These are phyloP conservation scores for Diaporthe ilicicola DNA, from an alignment of 2,329 filamentous ascomycete genomes.

Conservation along the genomic window DNA sequence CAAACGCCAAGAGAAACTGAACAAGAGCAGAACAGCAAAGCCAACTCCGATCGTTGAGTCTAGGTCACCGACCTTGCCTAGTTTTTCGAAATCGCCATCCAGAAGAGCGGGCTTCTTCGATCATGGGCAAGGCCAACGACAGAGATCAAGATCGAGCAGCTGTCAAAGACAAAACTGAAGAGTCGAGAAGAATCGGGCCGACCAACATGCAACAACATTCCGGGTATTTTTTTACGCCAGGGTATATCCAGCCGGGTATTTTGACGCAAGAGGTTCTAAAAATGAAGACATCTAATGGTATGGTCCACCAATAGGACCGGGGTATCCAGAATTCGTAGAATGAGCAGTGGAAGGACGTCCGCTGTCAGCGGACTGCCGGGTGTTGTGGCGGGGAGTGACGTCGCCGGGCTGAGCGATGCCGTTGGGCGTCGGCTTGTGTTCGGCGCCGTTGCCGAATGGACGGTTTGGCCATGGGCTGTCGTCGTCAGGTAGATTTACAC, in stretches of 20 bases:
- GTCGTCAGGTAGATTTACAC: constrained; percentile 91
- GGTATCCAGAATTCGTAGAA: constrained; percentile 96
- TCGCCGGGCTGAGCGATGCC: constrained; percentile 78
- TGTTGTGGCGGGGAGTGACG: constrained; percentile 82
- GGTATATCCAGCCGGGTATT: constrained; percentile 73
- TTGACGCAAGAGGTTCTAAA: constrained; percentile 52
- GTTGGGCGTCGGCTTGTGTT: constrained; percentile 66
- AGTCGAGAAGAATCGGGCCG: constrained; percentile 48
- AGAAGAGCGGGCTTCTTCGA: neutral
- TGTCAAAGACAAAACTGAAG: constrained; percentile 45
- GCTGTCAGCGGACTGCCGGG: constrained; percentile 88
- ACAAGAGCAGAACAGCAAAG: constrained; percentile 16
- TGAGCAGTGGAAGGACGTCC: constrained; percentile 93
- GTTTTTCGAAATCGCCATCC: neutral
- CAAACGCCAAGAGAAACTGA: constrained; percentile 21
- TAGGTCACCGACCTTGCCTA: neutral
- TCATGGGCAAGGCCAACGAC: constrained; percentile 29
- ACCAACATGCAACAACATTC: constrained; percentile 57
- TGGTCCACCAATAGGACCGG: constrained; percentile 82
- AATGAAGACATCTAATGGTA: constrained; percentile 75
- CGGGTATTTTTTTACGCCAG: constrained; percentile 66
- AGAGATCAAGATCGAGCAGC: constrained; percentile 35
- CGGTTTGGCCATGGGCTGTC: constrained; percentile 74
- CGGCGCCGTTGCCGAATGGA: constrained; percentile 70
- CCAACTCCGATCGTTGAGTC: neutral